phyloP scores from a whole-genome alignment of 345 rosid genomes.

The Isatis tinctoria region DNA sequence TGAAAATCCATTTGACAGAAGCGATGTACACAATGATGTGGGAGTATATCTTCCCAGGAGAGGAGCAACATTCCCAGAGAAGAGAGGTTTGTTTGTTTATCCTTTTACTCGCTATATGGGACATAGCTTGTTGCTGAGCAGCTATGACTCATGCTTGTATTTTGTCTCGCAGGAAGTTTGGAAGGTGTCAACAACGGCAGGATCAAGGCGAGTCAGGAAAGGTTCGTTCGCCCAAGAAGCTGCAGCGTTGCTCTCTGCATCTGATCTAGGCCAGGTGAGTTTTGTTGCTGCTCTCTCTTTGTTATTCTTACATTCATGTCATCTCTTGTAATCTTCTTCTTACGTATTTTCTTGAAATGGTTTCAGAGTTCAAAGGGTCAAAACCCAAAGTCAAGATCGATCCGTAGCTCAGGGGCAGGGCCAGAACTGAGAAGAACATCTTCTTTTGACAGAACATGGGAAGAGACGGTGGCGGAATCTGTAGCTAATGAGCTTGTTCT shows the following conservation, averaged over 20 bases:
- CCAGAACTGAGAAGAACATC: conserved; percentile 85
- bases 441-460: conserved; percentile 95
- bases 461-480: conserved; percentile 91
- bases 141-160: neutral
- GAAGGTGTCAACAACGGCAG: conserved; percentile 88
- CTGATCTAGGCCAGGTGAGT: conserved; percentile 53
- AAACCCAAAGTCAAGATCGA: conserved; percentile 37
- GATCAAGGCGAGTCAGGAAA: conserved; percentile 68
- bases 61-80: conserved; percentile 93
- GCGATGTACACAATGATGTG: conserved; percentile 96
- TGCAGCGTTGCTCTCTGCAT: conserved; percentile 41
- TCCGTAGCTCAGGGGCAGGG: conserved; percentile 42
- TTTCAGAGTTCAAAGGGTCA: conserved; percentile 49
- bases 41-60: conserved; percentile 94
- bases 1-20: conserved; percentile 96
- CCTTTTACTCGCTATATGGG: neutral
- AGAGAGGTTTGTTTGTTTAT: conserved; percentile 59
- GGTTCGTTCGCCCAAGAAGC: conserved; percentile 56
- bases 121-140: neutral
- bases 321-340: neutral
- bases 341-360: neutral
- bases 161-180: conserved; percentile 72
- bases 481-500: conserved; percentile 85
- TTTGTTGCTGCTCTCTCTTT: neutral
- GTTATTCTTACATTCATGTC: neutral